phyloP scores from a whole-genome alignment of 306 rosid genomes.

The Ammopiptanthus mongolicus region DNA sequence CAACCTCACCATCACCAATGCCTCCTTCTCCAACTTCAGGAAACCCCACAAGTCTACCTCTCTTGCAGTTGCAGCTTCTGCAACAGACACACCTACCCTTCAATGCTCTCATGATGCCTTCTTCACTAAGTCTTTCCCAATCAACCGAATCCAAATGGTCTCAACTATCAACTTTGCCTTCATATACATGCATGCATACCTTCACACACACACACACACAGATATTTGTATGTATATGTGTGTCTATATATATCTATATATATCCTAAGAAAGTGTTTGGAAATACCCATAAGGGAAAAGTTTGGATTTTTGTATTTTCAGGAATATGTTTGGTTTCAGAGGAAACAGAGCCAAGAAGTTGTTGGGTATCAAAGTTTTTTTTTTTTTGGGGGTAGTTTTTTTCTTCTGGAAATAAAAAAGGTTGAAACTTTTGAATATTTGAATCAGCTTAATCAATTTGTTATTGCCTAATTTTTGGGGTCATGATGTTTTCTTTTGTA shows the following conservation, averaged over 20 bases:
- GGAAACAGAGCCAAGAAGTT: background rate
- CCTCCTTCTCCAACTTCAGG: slow-evolving; percentile 41
- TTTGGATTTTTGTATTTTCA: background rate
- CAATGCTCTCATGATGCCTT: slow-evolving; percentile 29
- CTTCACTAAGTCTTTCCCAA: slow-evolving; percentile 45
- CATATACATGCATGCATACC: background rate
- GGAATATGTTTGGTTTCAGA: background rate
- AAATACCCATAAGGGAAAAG: background rate
- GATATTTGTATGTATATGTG: background rate
- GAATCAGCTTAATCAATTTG: background rate
- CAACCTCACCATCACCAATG: slow-evolving; percentile 16
- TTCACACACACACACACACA: background rate
- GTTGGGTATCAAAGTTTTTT: background rate
- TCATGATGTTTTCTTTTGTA: background rate
- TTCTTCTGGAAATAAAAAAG: background rate
- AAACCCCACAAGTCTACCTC: slow-evolving; percentile 17
- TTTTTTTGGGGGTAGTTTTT: background rate
- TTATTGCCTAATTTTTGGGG: background rate
- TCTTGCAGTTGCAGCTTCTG: slow-evolving; percentile 24
- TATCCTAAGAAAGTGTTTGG: background rate
- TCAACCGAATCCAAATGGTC: slow-evolving; percentile 45
- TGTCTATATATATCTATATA: background rate
- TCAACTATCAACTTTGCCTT: slow-evolving; percentile 28
- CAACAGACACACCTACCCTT: slow-evolving; percentile 27
- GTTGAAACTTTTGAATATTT: background rate